phyloP scores from a whole-genome alignment of 1,284 basidiomycete genomes.

The Tilletiopsis washingtonensis region DNA sequence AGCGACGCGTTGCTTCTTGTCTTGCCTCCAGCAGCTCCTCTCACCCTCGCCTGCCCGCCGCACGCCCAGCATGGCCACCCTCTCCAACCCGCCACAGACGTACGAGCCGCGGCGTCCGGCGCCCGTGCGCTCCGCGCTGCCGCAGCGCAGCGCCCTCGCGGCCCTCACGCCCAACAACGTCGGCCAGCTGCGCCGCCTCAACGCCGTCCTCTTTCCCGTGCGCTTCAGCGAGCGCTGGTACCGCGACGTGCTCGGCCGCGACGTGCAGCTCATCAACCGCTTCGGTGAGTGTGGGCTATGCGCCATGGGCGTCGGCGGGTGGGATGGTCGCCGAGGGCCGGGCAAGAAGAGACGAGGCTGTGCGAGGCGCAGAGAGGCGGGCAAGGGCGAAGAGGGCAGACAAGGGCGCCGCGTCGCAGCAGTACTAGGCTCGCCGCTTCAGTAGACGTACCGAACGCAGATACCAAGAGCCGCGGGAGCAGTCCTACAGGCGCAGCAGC shows the following conservation, averaged over 20 bases:
- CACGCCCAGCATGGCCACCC: too few relatives aligned
- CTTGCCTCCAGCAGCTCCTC: too few relatives aligned
- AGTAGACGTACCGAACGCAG: too few relatives aligned
- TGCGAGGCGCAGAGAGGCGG: neutral
- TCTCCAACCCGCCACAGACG: conserved; percentile 26
- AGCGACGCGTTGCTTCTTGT: too few relatives aligned
- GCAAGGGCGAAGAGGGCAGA: neutral
- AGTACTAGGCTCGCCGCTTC: too few relatives aligned
- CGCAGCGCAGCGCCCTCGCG: conserved; percentile 19
- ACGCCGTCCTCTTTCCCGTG: conserved; percentile 42
- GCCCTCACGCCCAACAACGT: conserved; percentile 44
- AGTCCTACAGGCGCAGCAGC: too few relatives aligned
- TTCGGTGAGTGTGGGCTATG: conserved; percentile 19
- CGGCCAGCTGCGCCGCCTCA: conserved; percentile 43
- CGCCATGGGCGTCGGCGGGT: too few relatives aligned
- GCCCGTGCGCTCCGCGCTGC: conserved; percentile 15
- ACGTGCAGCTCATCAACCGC: conserved; percentile 34
- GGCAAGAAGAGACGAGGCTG: neutral
- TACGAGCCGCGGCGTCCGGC: conserved; percentile 22
- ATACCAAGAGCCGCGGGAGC: too few relatives aligned
- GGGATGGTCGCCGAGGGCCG: too few relatives aligned
- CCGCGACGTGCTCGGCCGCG: conserved; percentile 32
- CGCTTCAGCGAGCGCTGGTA: conserved; percentile 41
- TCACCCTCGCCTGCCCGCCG: too few relatives aligned
- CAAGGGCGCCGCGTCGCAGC: too few relatives aligned